Percentiles rank a stretch among this genome's conserved stretches.
These are phyloP conservation scores for Hypericum androsaemum DNA, from an alignment of 345 rosid species.

Conservation along the genomic window DNA sequence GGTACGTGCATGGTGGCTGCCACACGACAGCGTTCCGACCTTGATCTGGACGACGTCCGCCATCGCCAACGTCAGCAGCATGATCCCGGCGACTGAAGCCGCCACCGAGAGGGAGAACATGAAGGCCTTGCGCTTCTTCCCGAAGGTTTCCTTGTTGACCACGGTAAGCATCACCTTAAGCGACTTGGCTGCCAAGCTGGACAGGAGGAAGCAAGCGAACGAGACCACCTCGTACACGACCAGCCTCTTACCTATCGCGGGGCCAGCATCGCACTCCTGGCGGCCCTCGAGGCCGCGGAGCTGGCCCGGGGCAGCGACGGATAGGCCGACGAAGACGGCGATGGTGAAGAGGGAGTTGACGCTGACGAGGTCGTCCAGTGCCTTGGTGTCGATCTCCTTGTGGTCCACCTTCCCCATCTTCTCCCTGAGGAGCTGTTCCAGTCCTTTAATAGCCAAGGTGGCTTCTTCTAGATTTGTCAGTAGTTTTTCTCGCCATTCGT, in stretches of 20 bases:
- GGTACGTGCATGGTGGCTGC: too few relatives aligned
- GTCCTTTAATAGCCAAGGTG: too few relatives aligned
- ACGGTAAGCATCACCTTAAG: constrained; percentile 14
- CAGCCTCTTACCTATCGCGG: constrained; percentile 1
- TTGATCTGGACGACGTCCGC: constrained; percentile 23
- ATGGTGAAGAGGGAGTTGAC: constrained; percentile 18
- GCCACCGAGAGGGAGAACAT: constrained; percentile 11
- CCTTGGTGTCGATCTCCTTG: constrained; percentile 3
- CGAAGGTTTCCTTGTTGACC: not conserved
- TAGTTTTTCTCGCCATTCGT: too few relatives aligned
- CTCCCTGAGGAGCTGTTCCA: too few relatives aligned
- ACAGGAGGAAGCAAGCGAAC: constrained; percentile 16
- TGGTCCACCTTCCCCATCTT: too few relatives aligned
- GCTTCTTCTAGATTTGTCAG: too few relatives aligned
- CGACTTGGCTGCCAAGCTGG: constrained; percentile 12
- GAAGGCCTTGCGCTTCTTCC: not conserved
- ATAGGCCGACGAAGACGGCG: constrained; percentile 20
- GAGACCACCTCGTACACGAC: constrained; percentile 16
- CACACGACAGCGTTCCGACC: constrained; percentile 20
- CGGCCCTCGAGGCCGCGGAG: constrained; percentile 6
- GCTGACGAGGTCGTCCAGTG: constrained; percentile 17
- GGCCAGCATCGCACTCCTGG: constrained; percentile 9
- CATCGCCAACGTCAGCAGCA: constrained; percentile 25
- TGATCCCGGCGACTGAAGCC: constrained; percentile 20
- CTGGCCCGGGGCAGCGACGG: constrained; percentile 8